These are phyloP conservation scores for Megacollybia marginata DNA, from an alignment of 768 basidiomycete species.

Conservation along the genomic window DNA sequence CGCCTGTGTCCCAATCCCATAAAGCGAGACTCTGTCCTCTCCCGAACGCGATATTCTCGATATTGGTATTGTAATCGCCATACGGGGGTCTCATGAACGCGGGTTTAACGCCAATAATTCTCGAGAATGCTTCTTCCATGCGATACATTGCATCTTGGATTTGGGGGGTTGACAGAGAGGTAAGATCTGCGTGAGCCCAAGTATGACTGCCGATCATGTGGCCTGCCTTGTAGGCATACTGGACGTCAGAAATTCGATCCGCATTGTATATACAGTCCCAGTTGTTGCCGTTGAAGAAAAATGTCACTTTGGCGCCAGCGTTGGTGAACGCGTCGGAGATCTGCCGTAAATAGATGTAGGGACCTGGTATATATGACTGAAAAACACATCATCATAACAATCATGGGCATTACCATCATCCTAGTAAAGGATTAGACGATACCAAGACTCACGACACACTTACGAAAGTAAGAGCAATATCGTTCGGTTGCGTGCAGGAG, in stretches of 20 bases:
- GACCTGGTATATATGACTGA: not conserved
- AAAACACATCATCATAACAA: too few species aligned
- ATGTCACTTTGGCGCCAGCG: conserved; percentile 15
- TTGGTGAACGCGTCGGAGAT: conserved; percentile 5
- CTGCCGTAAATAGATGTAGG: not conserved
- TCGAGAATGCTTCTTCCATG: conserved; percentile 15
- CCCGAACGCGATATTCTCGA: conserved; percentile 1
- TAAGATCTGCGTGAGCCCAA: conserved; percentile 21
- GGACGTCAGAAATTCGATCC: conserved; percentile 7
- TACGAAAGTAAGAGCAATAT: too few species aligned
- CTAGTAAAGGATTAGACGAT: too few species aligned
- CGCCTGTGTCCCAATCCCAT: conserved; percentile 2
- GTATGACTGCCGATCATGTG: conserved; percentile 25
- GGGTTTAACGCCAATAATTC: conserved; percentile 17
- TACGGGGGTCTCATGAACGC: conserved; percentile 22
- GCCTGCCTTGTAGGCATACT: conserved; percentile 14
- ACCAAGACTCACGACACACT: too few species aligned
- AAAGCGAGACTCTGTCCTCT: not conserved
- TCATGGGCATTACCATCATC: too few species aligned
- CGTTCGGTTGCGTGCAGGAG: too few species aligned
- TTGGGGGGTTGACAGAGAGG: conserved; percentile 6
- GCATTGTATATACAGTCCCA: conserved; percentile 21
- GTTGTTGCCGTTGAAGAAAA: conserved; percentile 22
- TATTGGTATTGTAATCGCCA: conserved; percentile 9
- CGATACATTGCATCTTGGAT: conserved; percentile 6